Base-by-base conservation (phyloP, 345 rosid genomes). In the Corchorus capsularis region DNA sequence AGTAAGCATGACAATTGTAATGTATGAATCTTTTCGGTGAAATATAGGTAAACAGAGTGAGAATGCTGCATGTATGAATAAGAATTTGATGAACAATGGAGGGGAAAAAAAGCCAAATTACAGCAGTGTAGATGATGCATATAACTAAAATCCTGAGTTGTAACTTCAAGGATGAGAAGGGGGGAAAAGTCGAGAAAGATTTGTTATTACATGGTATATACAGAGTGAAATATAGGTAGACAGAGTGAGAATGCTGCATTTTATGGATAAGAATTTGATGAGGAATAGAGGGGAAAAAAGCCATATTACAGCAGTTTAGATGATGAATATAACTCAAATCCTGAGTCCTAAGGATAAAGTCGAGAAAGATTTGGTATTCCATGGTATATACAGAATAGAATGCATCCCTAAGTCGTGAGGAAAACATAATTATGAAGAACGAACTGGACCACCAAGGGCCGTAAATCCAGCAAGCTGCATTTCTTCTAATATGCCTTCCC, bases 381-480 rank as follows among this genome's bases (percentile, higher is more conserved):
- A 46, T 41, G 16, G 39, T 4, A 62, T 67, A 17, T 14, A 56
- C 17, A 6, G 50, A 62, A 45, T 55, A 45, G 41, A 13, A 67
- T 53, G 59, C 20, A 60, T 27, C 46, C 10, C 43, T 56, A 59
- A 22, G 27, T 60, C 19, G 60, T 32, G 45, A 43, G 22, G 7
- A 52, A 72, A 56, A 72, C 20, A 15, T 14, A 60, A 22, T 20
- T 19, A 19, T 19, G 32, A 45, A 49, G 57, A 55, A 79, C 91
- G 86, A 83, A 95, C 98, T 1, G 97, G 97, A 65, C 99, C 99
- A 76, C 99, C 98, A 79, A 93, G 88, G 77, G 82, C 96, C 34
- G 87, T 83, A 79, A 77, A 90, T 82, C 98, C 94, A 61, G 94
- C 91, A 76, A 86, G 84, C 71, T 79, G 83, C 57, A 93, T 85